Conservation (phyloP, 176 grass and related monocot genomes). For the Triticum dicoccoides region DNA sequence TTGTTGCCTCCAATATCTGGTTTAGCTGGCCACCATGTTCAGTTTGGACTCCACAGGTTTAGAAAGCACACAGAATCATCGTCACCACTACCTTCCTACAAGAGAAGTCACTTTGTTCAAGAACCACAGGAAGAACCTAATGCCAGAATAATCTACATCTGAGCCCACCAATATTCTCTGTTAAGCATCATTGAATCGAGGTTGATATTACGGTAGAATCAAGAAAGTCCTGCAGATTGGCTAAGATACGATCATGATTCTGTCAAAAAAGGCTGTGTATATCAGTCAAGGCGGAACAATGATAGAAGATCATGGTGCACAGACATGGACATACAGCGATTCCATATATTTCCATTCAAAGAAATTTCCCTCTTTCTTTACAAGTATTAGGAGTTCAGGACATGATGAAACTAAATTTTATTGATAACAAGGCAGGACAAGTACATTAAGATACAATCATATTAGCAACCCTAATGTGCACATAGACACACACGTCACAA, state of each 20-base stretch:
- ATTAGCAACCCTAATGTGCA: neutral
- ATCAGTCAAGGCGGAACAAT: neutral
- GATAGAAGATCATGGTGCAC: neutral
- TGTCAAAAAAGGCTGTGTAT: neutral
- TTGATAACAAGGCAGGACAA: neutral
- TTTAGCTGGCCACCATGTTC: neutral
- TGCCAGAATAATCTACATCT: neutral
- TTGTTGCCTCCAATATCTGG: slow-evolving; percentile 1
- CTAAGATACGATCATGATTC: slow-evolving; percentile 13
- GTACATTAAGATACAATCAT: neutral
- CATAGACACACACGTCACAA: neutral
- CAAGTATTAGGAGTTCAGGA: neutral
- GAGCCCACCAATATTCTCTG: neutral
- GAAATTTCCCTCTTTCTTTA: neutral
- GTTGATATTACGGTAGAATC: neutral
- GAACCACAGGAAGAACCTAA: slow-evolving; percentile 25
- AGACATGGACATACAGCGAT: neutral
- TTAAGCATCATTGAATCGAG: slow-evolving; percentile 19
- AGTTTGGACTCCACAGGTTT: neutral
- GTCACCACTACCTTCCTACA: slow-evolving; percentile 8
- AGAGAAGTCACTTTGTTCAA: slow-evolving; percentile 18
- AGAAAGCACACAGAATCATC: neutral
- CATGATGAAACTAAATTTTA: neutral
- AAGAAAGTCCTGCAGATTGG: slow-evolving; percentile 22
- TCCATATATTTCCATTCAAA: slow-evolving; percentile 7